phyloP scores from a whole-genome alignment of 805 yeast species.

The Suhomyces vadensis region DNA sequence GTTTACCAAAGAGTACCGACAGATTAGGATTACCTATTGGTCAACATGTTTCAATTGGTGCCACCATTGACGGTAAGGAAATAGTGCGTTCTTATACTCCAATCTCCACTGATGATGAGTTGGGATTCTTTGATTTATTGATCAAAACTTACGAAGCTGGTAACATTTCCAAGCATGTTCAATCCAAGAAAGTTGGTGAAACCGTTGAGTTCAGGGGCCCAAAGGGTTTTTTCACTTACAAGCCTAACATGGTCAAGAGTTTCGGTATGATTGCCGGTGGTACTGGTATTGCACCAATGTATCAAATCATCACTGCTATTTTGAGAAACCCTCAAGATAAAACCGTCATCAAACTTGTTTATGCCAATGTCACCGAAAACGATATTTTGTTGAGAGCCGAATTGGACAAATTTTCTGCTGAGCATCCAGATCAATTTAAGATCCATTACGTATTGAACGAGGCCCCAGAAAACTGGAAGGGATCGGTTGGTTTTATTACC shows the following conservation, averaged over 20 bases:
- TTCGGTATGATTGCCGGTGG: slow-evolving; percentile 96
- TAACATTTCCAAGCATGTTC: slow-evolving; percentile 74
- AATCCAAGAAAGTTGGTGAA: slow-evolving; percentile 76
- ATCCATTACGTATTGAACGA: slow-evolving; percentile 75
- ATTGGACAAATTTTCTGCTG: slow-evolving; percentile 62
- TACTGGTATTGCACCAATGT: slow-evolving; percentile 96
- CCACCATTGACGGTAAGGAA: slow-evolving; percentile 75
- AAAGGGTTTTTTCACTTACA: slow-evolving; percentile 82
- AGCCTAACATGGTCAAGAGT: slow-evolving; percentile 70
- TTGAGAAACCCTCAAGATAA: slow-evolving; percentile 73
- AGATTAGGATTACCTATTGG: slow-evolving; percentile 89
- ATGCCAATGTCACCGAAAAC: slow-evolving; percentile 76
- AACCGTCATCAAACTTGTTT: slow-evolving; percentile 72
- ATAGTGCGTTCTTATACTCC: slow-evolving; percentile 89
- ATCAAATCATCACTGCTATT: slow-evolving; percentile 83
- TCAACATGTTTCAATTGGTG: slow-evolving; percentile 84
- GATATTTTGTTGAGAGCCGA: slow-evolving; percentile 83
- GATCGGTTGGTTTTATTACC: slow-evolving; percentile 79
- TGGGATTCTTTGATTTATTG: slow-evolving; percentile 81
- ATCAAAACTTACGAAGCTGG: slow-evolving; percentile 87
- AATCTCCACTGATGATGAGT: slow-evolving; percentile 72
- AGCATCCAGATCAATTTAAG: slow-evolving; percentile 58
- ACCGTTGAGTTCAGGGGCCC: slow-evolving; percentile 82
- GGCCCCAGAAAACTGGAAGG: slow-evolving; percentile 72
- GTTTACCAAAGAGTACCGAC: slow-evolving; percentile 72